These are phyloP conservation scores for Cytospora piceicola DNA, from an alignment of 2,329 filamentous ascomycete genomes.

Conservation along the genomic window DNA sequence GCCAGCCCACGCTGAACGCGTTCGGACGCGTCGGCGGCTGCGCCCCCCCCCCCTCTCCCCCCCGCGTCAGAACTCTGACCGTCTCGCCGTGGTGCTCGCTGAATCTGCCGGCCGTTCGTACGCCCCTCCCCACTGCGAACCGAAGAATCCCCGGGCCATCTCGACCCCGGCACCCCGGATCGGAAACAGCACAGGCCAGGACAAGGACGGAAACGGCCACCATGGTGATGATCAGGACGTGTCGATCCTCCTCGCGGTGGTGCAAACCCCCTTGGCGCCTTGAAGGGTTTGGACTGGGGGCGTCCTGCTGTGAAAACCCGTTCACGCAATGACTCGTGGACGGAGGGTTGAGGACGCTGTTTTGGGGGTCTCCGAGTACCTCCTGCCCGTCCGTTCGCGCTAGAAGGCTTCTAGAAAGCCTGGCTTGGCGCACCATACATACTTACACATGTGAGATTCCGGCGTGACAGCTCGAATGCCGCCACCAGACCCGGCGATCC, in stretches of 20 bases:
- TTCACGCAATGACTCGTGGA: slow-evolving; percentile 19
- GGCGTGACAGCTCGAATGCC: not conserved
- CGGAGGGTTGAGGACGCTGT: not conserved
- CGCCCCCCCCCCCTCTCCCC: too few relatives aligned
- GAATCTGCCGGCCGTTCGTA: not conserved
- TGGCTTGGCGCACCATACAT: too few relatives aligned
- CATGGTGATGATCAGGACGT: not conserved
- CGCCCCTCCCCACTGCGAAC: not conserved
- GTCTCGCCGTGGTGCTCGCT: not conserved
- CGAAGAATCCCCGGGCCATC: not conserved
- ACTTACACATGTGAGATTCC: not conserved
- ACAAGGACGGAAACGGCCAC: not conserved
- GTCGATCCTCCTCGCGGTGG: slow-evolving; percentile 3
- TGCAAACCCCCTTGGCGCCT: not conserved
- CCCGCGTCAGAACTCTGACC: not conserved
- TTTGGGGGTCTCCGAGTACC: not conserved
- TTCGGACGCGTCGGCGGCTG: not conserved
- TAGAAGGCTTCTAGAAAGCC: slow-evolving; percentile 23
- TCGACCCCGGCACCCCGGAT: too few relatives aligned
- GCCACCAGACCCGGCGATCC: not conserved
- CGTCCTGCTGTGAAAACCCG: not conserved
- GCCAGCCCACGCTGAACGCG: not conserved
- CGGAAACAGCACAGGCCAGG: not conserved
- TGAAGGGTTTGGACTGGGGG: not conserved
- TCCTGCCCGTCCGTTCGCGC: not conserved